Base-by-base conservation (phyloP, 306 rosid genomes). In the Myrica gale region DNA sequence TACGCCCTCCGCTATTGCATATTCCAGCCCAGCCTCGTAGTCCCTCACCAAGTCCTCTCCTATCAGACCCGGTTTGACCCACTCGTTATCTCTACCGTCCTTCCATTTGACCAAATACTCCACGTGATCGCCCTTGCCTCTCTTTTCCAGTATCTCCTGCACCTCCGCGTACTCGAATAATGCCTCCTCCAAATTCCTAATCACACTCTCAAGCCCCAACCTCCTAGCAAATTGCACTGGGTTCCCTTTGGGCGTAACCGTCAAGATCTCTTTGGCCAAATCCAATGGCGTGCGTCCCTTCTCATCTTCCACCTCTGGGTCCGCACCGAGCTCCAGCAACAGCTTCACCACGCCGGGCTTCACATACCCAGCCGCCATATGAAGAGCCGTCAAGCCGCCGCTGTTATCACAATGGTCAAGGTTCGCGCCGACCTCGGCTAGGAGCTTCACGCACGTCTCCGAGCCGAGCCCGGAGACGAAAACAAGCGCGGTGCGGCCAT, bases 91-190 rank as follows among this genome's bases (percentile, higher is more conserved):
- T n/a, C 73, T 81, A 0, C 89, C 98, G 70, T 94, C 98, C 63
- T 90, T 91, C 98, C 98, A 94, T 57, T 65, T 79, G 67, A 94
- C 95, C 69, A 94, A 74, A 19, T 91, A 91, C 83, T 94, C 98
- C 42, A 87, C 32, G 46, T 84, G 71, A 39, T 88, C 88, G 0
- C 92, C 97, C 39, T 91, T 94, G 69, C 98, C 98, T 61, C 98
- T 86, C 79, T 74, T 84, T 74, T 91, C 97, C 77, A 89, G 0
- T 5, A 94, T 75, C 84, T 68, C 92, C 82, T 89, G 81, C 88
- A 91, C 98, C 84, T 87, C 95, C 12, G 90, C 93, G 77, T 51
- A 91, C 85, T 94, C 98, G 80, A 76, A 94, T 12, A 90, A 71
- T 1, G 84, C 91, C 20, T 67, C 89, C 61, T 94, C 97, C 74